Evolutionary conservation across 805 yeast genomes (phyloP).

Genomic region (Candida schatavii): DNA sequence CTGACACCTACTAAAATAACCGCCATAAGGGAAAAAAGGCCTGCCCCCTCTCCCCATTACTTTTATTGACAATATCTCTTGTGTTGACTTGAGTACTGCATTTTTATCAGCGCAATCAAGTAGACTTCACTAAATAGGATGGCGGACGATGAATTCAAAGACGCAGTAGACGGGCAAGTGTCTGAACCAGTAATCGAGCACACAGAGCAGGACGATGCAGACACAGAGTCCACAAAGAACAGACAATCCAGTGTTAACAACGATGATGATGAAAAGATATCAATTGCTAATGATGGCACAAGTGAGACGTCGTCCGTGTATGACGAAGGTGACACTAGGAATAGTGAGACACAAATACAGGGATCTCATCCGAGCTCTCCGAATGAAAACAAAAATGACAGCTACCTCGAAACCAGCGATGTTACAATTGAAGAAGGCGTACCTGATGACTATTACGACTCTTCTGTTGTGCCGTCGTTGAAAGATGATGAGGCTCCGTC

Average conservation of each 20-base stretch:
- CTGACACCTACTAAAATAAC: neutral
- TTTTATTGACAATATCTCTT: too few relatives aligned
- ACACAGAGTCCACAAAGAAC: neutral
- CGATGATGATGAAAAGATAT: neutral
- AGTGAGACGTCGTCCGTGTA: slow-evolving; percentile 4
- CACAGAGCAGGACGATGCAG: neutral
- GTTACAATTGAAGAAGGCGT: neutral
- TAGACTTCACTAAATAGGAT: neutral
- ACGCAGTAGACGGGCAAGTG: neutral
- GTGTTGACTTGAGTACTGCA: too few relatives aligned
- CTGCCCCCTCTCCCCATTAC: too few relatives aligned
- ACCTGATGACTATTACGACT: neutral
- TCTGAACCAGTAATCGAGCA: neutral
- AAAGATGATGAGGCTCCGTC: slow-evolving; percentile 1
- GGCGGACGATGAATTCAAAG: slow-evolving; percentile 4
- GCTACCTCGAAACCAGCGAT: neutral
- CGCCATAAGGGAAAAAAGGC: neutral
- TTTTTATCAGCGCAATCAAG: too few relatives aligned
- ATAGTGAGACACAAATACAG: neutral
- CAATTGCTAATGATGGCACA: neutral
- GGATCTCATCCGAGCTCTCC: neutral
- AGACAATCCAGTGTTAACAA: neutral
- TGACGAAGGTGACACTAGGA: neutral
- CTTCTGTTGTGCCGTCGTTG: neutral
- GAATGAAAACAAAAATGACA: neutral